Conservation (phyloP, 208 protist genomes). For the Leptomonas pyrrhocoris region DNA sequence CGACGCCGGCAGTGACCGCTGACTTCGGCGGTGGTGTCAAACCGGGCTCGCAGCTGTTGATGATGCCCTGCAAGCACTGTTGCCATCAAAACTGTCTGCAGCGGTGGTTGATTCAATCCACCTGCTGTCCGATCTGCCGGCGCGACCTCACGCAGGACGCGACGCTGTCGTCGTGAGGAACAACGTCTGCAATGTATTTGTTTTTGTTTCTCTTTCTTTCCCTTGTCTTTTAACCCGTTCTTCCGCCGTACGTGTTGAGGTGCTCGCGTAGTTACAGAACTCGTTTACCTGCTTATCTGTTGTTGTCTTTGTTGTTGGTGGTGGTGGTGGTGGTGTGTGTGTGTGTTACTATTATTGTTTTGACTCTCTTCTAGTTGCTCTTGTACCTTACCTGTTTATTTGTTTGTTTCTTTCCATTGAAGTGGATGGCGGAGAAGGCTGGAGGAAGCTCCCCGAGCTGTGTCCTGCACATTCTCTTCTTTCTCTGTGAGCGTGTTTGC, state of each 20-base stretch:
- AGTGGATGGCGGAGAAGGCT: not conserved
- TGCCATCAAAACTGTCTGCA: constrained; percentile 77
- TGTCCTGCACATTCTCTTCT: constrained; percentile 3
- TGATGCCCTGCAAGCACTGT: constrained; percentile 55
- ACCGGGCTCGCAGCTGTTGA: constrained; percentile 50
- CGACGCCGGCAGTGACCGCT: not conserved
- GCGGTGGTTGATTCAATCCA: constrained; percentile 64
- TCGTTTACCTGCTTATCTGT: not conserved
- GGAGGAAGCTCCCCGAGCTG: not conserved
- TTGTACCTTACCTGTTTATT: not conserved
- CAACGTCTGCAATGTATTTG: constrained; percentile 1
- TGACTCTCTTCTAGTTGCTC: not conserved
- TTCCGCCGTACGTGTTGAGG: not conserved
- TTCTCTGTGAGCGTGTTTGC: not conserved
- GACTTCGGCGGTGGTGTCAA: constrained; percentile 34
- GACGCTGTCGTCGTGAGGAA: not conserved
- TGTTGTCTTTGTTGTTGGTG: constrained; percentile 10
- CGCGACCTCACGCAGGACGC: constrained; percentile 37
- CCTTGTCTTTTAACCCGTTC: not conserved
- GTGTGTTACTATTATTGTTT: not conserved
- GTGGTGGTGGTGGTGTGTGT: not conserved
- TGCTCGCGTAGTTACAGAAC: not conserved
- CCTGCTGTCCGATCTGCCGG: constrained; percentile 63
- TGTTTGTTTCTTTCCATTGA: not conserved
- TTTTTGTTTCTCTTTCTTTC: not conserved